phyloP scores from a whole-genome alignment of 148 eudicot species.

The Chenopodium suecicum region DNA sequence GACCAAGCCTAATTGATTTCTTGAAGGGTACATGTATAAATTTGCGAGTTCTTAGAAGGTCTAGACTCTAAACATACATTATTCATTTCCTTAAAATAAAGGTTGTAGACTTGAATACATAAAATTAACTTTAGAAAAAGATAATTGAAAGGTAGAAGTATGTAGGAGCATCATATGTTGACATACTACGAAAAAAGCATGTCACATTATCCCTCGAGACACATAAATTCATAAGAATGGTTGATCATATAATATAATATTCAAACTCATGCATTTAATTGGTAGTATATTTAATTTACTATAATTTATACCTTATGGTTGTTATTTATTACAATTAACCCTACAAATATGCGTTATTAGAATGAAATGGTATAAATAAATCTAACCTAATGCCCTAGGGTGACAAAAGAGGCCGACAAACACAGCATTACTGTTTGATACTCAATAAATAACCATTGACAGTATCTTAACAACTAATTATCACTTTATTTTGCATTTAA shows the following conservation, averaged over 20 bases:
- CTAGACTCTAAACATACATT: too few species aligned
- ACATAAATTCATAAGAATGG: not conserved
- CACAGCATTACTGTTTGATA: constrained; percentile 1
- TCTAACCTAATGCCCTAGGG: not conserved
- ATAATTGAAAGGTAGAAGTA: not conserved
- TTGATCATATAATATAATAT: not conserved
- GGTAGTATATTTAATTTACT: not conserved
- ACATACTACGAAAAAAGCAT: not conserved
- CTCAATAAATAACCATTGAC: not conserved
- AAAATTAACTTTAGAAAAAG: not conserved
- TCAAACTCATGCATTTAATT: not conserved
- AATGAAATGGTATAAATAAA: not conserved
- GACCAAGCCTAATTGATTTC: too few species aligned
- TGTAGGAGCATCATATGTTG: not conserved
- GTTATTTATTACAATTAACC: too few species aligned
- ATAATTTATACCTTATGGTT: too few species aligned
- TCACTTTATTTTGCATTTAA: too few species aligned
- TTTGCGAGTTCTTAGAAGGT: too few species aligned
- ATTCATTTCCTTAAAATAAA: too few species aligned
- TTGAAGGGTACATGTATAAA: too few species aligned
- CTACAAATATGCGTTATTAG: too few species aligned
- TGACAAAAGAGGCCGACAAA: constrained; percentile 24
- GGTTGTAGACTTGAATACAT: not conserved
- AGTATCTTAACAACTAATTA: not conserved
- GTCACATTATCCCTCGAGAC: constrained; percentile 1